Percentiles rank a stretch among this genome's conserved stretches.
phyloP scores from a whole-genome alignment of 306 rosid genomes.

The Chamaecrista fasciculata region DNA sequence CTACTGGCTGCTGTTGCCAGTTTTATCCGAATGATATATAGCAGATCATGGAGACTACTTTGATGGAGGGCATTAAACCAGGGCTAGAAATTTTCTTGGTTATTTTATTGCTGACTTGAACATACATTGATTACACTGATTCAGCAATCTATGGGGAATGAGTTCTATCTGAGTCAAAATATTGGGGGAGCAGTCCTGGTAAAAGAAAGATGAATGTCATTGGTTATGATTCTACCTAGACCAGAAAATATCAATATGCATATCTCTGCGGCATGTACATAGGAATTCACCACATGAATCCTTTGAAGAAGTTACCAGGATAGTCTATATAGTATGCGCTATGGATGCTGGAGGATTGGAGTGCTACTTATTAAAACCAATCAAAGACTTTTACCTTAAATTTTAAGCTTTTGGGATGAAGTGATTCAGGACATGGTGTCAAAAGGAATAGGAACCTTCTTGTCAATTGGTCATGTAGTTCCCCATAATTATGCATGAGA shows the following conservation, averaged over 20 bases:
- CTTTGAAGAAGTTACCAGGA: constrained; percentile 5
- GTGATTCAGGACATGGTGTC: background rate
- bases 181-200: constrained; percentile 14
- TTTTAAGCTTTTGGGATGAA: background rate
- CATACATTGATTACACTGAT: constrained; percentile 18
- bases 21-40: constrained; percentile 15
- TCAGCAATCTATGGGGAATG: constrained; percentile 17
- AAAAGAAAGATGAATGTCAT: background rate
- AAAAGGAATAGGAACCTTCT: constrained; percentile 7
- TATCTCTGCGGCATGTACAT: background rate
- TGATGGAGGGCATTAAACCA: constrained; percentile 14
- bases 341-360: background rate
- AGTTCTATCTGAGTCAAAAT: constrained; percentile 1
- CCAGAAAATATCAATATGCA: background rate
- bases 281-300: background rate
- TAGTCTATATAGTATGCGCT: background rate
- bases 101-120: constrained; percentile 15
- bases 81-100: constrained; percentile 8
- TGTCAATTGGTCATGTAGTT: background rate
- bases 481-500: constrained; percentile 2
- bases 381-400: background rate
- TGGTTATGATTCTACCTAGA: background rate
- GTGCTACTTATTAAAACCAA: background rate
- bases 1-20: background rate
- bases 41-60: constrained; percentile 15